Base-by-base conservation (phyloP, 441 rosid species). In the Syzygium syzygioides region DNA sequence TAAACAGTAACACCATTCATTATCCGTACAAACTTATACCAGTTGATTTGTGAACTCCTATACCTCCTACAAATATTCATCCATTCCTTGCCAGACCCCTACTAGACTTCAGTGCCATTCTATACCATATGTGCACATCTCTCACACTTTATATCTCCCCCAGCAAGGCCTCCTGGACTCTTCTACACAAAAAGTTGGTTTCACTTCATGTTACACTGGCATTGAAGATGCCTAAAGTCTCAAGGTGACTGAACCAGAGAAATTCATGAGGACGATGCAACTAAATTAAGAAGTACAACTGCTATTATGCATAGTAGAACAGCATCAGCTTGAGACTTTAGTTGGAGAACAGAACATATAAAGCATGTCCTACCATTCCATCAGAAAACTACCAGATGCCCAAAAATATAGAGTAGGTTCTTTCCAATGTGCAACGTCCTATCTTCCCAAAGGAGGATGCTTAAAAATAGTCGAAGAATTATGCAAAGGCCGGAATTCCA, bases 401-500 rank as follows among this genome's bases (percentile, higher is more conserved):
- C 80, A 34, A 68, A 71, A 71, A 34, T 41, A 41, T 6, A 41
- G 45, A 71, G 37, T 34, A 37, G 28, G 50, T 71, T 71, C 50
- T 71, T 10, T 71, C 50, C 80, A 20, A 71, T 20, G 28, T 37
- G 50, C 86, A 85, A 55, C 48, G 10, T 53, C 60, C 57, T 41
- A 41, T 41, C 45, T 53, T 85, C 28, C 32, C 45, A 30, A 50
- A 85, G 60, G 86, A 55, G 48, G 60, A 85, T 28, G 23, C 57
- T 37, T 41, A 71, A 71, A 37, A 71, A 71, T 50, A 71, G 50
- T 50, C 3, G 37, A 71, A 59, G 26, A 87, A 64, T 85, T 86
- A 45, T 54, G 66, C 85, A 83, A 66, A 87, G 26, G 55, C 64
- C 87, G 87, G 88, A 66, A 52, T 89, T 86, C 89, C 95, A 64